Percentiles rank a stretch among this genome's conserved stretches.
phyloP scores from a whole-genome alignment of 129 eudicot species.

The Centrapalus pauciflorus region DNA sequence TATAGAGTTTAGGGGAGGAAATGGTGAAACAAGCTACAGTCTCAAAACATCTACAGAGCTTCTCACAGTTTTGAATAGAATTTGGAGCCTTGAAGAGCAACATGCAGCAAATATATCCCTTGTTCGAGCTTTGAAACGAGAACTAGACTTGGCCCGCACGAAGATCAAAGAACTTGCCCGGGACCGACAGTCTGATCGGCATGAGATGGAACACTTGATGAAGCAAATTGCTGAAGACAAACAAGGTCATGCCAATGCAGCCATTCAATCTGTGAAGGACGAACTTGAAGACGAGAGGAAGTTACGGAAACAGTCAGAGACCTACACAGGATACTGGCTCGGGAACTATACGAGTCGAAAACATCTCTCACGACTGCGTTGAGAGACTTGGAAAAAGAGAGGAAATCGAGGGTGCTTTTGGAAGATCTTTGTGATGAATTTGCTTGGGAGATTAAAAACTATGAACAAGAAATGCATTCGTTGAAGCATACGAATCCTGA shows the following conservation, averaged over 20 bases:
- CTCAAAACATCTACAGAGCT: constrained; percentile 90
- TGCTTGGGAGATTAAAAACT: constrained; percentile 66
- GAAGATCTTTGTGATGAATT: constrained; percentile 98
- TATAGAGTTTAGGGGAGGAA: constrained; percentile 52
- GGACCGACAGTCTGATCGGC: constrained; percentile 66
- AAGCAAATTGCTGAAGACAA: constrained; percentile 65
- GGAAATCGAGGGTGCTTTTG: constrained; percentile 41
- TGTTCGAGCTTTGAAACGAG: constrained; percentile 70
- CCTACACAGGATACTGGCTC: constrained; percentile 80
- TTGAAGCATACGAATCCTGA: constrained; percentile 44
- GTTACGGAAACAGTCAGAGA: constrained; percentile 79
- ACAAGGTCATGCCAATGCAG: constrained; percentile 59
- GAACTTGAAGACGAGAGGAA: constrained; percentile 92
- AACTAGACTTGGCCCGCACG: constrained; percentile 69
- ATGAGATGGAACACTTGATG: constrained; percentile 68
- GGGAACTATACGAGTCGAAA: constrained; percentile 74
- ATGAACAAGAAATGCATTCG: constrained; percentile 64
- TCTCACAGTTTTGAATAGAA: constrained; percentile 78
- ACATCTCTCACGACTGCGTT: constrained; percentile 43
- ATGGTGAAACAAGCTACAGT: constrained; percentile 60
- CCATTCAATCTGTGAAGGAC: constrained; percentile 69
- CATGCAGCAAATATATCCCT: constrained; percentile 71
- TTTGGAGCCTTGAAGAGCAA: constrained; percentile 95
- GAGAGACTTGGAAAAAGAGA: constrained; percentile 69
- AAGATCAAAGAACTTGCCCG: constrained; percentile 62